These are phyloP conservation scores for Cornus kousa DNA, from an alignment of 148 eudicot genomes.

Conservation along the genomic window DNA sequence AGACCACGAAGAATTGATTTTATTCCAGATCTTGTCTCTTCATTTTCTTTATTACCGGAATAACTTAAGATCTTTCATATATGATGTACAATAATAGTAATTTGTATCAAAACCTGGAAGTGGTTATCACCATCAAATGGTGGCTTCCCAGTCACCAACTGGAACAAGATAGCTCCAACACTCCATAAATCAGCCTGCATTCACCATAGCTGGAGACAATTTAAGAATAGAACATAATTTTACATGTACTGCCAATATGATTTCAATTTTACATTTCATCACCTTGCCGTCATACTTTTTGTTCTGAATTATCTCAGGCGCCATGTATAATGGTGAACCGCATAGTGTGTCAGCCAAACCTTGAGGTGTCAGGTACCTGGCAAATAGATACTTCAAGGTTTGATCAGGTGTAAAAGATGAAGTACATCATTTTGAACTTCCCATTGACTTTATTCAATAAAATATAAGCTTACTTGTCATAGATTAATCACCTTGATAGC, in stretches of 20 bases:
- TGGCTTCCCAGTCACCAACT: constrained; percentile 48
- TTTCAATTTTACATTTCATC: constrained; percentile 8
- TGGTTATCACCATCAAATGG: constrained; percentile 46
- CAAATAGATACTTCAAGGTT: constrained; percentile 9
- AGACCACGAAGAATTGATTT: neutral
- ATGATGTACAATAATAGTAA: neutral
- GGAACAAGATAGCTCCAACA: constrained; percentile 53
- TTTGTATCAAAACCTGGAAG: constrained; percentile 26
- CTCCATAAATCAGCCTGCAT: constrained; percentile 60
- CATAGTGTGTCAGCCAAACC: constrained; percentile 56
- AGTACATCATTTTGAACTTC: neutral
- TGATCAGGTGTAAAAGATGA: neutral
- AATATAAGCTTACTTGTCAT: neutral
- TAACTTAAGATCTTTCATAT: neutral
- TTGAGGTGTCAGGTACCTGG: constrained; percentile 48
- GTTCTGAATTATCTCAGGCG: constrained; percentile 55
- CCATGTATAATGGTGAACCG: constrained; percentile 58
- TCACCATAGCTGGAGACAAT: neutral
- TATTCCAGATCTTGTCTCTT: neutral
- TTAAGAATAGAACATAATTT: neutral
- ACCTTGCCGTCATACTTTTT: constrained; percentile 55
- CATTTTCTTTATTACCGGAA: neutral
- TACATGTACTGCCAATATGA: neutral
- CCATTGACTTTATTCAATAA: neutral
- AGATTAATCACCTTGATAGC: neutral